Percentiles rank a stretch among this genome's conserved stretches.
phyloP scores from a whole-genome alignment of 331 rosid species.

The Erythrophleum ivorense region DNA sequence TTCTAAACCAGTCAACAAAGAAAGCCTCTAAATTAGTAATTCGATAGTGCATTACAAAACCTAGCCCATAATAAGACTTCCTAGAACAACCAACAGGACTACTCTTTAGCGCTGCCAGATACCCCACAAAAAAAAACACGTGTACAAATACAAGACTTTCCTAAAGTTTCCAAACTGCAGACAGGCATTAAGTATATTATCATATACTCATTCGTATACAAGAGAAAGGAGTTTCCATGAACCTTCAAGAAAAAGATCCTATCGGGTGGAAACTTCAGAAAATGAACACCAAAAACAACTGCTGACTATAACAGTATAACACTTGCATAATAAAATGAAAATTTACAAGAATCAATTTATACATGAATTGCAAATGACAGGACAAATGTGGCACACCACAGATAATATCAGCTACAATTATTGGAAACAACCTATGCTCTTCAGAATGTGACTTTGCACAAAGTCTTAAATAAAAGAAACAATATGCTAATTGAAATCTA shows the following conservation, averaged over 20 bases:
- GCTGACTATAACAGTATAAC: not conserved
- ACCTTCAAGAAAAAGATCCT: not conserved
- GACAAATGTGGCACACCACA: not conserved
- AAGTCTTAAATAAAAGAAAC: not conserved
- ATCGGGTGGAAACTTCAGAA: not conserved
- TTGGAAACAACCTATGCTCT: not conserved
- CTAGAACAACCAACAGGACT: not conserved
- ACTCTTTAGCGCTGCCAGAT: not conserved
- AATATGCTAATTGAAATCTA: not conserved
- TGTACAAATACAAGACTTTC: not conserved
- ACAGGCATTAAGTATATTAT: not conserved
- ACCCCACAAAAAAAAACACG: not conserved
- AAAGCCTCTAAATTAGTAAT: not conserved
- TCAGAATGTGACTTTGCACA: not conserved
- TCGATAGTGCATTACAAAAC: slow-evolving; percentile 18
- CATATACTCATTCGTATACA: not conserved
- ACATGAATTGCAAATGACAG: not conserved
- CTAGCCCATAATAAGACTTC: not conserved
- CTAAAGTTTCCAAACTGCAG: not conserved
- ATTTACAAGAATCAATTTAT: not conserved
- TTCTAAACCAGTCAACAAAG: slow-evolving; percentile 3
- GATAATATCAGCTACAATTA: not conserved
- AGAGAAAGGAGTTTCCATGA: not conserved
- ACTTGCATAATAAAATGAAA: slow-evolving; percentile 1
- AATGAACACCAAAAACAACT: not conserved